These are phyloP conservation scores for Zygosaccharomyces rouxii DNA, from an alignment of 805 yeast species.

Conservation along the genomic window DNA sequence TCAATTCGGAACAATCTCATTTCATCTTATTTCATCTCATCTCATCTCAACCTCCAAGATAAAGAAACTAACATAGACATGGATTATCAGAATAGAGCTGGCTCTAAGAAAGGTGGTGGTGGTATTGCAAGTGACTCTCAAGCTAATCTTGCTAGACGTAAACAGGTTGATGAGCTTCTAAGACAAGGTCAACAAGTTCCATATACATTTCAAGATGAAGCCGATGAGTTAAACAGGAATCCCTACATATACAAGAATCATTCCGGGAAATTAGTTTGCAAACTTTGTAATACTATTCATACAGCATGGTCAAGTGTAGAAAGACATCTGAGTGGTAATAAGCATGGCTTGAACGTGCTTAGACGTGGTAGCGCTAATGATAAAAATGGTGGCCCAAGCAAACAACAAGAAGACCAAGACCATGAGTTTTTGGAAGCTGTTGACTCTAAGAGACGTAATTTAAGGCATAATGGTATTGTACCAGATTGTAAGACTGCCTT, in stretches of 20 bases:
- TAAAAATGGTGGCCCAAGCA: slow-evolving; percentile 23
- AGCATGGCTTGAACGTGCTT: slow-evolving; percentile 71
- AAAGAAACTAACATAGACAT: slow-evolving; percentile 35
- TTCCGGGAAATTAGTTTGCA: slow-evolving; percentile 80
- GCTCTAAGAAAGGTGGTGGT: slow-evolving; percentile 87
- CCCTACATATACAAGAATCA: slow-evolving; percentile 85
- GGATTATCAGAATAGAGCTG: slow-evolving; percentile 89
- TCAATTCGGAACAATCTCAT: neutral
- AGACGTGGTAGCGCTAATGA: slow-evolving; percentile 46
- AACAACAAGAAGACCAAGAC: slow-evolving; percentile 16
- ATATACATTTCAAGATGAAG: slow-evolving; percentile 41
- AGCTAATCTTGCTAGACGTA: slow-evolving; percentile 61
- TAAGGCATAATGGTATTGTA: slow-evolving; percentile 23
- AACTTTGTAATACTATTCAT: slow-evolving; percentile 79
- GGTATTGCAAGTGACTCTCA: slow-evolving; percentile 77
- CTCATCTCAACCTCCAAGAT: neutral
- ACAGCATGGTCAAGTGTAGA: slow-evolving; percentile 74
- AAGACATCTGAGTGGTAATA: slow-evolving; percentile 78
- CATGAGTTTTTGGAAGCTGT: slow-evolving; percentile 25
- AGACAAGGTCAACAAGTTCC: slow-evolving; percentile 38
- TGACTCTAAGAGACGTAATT: slow-evolving; percentile 14
- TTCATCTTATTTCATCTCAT: neutral
- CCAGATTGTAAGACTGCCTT: slow-evolving; percentile 70
- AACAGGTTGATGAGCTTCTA: slow-evolving; percentile 60
- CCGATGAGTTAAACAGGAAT: slow-evolving; percentile 18